Conservation (phyloP, 176 grass and related monocot genomes). For the Areca catechu region DNA sequence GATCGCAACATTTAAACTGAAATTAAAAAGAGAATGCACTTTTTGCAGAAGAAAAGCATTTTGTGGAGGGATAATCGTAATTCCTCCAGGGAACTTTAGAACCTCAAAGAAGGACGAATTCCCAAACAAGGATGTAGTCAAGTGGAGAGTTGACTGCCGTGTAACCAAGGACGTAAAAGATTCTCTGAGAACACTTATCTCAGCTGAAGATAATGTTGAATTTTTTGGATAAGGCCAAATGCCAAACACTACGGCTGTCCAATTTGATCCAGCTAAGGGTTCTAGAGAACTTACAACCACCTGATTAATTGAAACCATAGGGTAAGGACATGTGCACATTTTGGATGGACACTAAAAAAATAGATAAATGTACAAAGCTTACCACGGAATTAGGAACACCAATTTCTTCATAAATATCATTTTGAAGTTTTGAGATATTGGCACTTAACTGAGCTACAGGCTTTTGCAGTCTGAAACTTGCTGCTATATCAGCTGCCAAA, state of each 20-base stretch:
- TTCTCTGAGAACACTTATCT: slow-evolving; percentile 68
- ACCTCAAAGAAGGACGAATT: slow-evolving; percentile 62
- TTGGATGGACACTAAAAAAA: too few relatives aligned
- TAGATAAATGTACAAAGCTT: slow-evolving; percentile 18
- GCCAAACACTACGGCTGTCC: slow-evolving; percentile 68
- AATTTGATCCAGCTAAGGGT: slow-evolving; percentile 42
- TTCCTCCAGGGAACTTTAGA: slow-evolving; percentile 73
- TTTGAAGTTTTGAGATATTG: slow-evolving; percentile 63
- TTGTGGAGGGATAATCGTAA: slow-evolving; percentile 85
- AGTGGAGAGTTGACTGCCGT: slow-evolving; percentile 56
- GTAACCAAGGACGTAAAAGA: slow-evolving; percentile 67
- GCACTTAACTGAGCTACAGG: slow-evolving; percentile 41
- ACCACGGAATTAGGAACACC: slow-evolving; percentile 71
- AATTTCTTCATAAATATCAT: slow-evolving; percentile 81
- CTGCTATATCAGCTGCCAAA: slow-evolving; percentile 64
- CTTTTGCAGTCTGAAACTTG: slow-evolving; percentile 70
- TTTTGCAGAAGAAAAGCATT: slow-evolving; percentile 70
- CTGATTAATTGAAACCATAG: slow-evolving; percentile 28
- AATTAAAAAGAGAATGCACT: slow-evolving; percentile 70
- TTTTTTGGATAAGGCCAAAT: slow-evolving; percentile 71
- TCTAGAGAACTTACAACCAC: slow-evolving; percentile 59
- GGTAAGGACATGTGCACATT: not conserved
- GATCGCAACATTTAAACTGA: slow-evolving; percentile 75
- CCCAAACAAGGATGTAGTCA: slow-evolving; percentile 62
- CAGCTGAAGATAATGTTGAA: slow-evolving; percentile 51